phyloP scores from a whole-genome alignment of 139 green algal species.

The Coelastrella sp. region DNA sequence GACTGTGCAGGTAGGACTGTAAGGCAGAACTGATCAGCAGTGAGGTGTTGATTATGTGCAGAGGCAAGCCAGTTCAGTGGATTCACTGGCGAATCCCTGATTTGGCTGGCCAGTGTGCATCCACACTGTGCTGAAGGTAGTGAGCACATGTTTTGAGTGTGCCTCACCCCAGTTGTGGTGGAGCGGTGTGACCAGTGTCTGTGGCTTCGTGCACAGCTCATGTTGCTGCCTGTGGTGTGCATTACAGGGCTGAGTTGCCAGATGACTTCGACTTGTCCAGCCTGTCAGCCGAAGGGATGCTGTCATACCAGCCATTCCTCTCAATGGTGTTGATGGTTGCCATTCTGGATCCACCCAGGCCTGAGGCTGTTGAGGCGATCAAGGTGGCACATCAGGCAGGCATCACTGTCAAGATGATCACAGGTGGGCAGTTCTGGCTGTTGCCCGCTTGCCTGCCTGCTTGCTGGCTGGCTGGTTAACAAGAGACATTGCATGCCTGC shows the following conservation, averaged over 20 bases:
- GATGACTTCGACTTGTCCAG: not conserved
- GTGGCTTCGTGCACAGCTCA: not conserved
- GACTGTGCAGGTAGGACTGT: slow-evolving; percentile 50
- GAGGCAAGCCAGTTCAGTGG: not conserved
- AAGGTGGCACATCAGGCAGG: slow-evolving; percentile 53
- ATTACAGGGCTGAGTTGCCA: slow-evolving; percentile 49
- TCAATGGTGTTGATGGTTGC: slow-evolving; percentile 37
- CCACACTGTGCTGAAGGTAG: no score
- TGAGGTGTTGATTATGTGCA: not conserved
- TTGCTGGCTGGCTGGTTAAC: not conserved
- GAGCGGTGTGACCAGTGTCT: not conserved
- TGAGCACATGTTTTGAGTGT: no score
- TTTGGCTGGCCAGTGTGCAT: no score
- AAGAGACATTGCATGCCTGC: not conserved
- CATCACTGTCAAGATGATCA: slow-evolving; percentile 66
- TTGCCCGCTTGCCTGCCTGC: not conserved
- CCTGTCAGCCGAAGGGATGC: not conserved
- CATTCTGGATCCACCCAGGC: slow-evolving; percentile 56
- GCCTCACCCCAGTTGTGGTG: not conserved
- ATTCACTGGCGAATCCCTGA: not conserved
- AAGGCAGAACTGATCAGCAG: not conserved
- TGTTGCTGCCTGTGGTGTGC: not conserved
- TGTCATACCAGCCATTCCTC: slow-evolving; percentile 15
- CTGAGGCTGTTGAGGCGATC: slow-evolving; percentile 53
- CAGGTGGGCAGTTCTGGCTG: slow-evolving; percentile 29